Conservation (phyloP, 2,329 filamentous ascomycete species). For the Alternaria metachromatica region DNA sequence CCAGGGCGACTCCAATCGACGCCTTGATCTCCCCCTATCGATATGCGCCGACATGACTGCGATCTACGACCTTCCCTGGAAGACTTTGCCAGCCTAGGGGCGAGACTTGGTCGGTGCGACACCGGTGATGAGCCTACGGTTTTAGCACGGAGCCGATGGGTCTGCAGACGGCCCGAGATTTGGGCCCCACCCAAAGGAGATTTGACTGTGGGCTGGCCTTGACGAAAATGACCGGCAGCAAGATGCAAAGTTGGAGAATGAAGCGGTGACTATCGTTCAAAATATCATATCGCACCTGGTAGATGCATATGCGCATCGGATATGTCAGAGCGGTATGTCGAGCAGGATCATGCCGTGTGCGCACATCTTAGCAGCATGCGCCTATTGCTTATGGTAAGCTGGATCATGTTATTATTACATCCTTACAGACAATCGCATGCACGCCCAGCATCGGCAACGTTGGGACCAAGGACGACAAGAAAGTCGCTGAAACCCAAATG, state of each 20-base stretch:
- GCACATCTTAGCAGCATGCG: background rate
- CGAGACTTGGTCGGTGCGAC: slow-evolving; percentile 20
- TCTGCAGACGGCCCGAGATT: slow-evolving; percentile 11
- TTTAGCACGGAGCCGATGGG: slow-evolving; percentile 15
- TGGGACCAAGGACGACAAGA: background rate
- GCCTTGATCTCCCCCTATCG: background rate
- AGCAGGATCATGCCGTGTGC: background rate
- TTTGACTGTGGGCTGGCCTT: background rate
- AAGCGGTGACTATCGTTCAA: background rate
- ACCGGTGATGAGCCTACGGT: slow-evolving; percentile 18
- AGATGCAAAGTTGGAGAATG: background rate
- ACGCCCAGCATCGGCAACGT: background rate
- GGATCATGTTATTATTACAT: background rate
- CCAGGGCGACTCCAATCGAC: background rate
- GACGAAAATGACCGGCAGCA: background rate
- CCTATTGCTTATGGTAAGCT: background rate
- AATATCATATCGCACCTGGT: background rate
- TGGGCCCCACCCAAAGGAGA: slow-evolving; percentile 14
- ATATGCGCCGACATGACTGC: slow-evolving; percentile 1
- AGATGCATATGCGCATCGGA: background rate
- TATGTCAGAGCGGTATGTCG: background rate
- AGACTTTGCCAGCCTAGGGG: slow-evolving; percentile 1
- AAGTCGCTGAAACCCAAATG: background rate
- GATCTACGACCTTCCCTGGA: slow-evolving; percentile 1
- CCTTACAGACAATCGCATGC: background rate